phyloP scores from a whole-genome alignment of 208 protist genomes.

The Trypanosoma rangeli region DNA sequence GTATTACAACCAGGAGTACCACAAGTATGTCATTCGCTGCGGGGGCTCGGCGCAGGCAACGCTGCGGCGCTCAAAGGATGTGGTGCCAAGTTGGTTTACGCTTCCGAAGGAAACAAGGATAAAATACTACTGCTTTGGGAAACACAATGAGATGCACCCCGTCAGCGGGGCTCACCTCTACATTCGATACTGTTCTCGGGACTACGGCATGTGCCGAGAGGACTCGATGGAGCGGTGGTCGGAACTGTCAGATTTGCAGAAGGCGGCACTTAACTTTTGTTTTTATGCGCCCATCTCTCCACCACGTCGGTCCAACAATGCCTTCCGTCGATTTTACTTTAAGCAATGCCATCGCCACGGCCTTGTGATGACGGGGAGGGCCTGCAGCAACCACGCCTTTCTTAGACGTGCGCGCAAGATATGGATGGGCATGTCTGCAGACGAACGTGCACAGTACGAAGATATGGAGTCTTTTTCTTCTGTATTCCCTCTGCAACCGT shows the following conservation, averaged over 20 bases:
- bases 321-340: constrained; percentile 67
- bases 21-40: constrained; percentile 38
- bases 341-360: constrained; percentile 60
- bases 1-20: constrained; percentile 33
- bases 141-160: constrained; percentile 26
- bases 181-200: constrained; percentile 55
- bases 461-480: constrained; percentile 42
- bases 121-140: constrained; percentile 60
- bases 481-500: constrained; percentile 45
- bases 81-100: constrained; percentile 27
- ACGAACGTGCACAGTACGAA: constrained; percentile 59
- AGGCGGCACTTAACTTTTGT: constrained; percentile 76
- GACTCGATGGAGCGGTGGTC: constrained; percentile 43
- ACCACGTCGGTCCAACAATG: constrained; percentile 2
- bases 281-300: constrained; percentile 71
- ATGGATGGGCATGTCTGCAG: constrained; percentile 50
- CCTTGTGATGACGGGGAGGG: constrained; percentile 32
- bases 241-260: constrained; percentile 63
- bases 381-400: constrained; percentile 57
- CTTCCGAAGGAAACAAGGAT: constrained; percentile 46
- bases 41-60: constrained; percentile 40
- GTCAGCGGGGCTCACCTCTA: constrained; percentile 56
- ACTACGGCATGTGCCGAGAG: constrained; percentile 65
- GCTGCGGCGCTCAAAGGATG: neutral
- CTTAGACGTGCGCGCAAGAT: constrained; percentile 57